Evolutionary conservation across 2,329 filamentous ascomycete genomes (phyloP).

Genomic region (Colletotrichum destructivum): DNA sequence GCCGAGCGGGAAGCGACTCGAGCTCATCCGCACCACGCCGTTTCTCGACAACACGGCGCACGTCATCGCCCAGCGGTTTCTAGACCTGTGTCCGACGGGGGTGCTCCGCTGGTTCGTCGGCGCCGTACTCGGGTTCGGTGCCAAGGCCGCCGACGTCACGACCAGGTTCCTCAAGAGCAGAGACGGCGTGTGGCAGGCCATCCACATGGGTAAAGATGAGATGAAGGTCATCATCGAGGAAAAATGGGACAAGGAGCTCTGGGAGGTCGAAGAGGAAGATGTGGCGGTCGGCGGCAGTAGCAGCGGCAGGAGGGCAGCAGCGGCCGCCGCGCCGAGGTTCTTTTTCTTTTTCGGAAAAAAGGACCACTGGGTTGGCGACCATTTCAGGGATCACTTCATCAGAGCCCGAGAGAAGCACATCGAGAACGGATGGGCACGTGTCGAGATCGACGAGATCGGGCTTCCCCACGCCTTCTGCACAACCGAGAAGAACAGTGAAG

Average conservation of each 20-base stretch:
- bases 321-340: slow-evolving; percentile 61
- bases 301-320: too few species aligned
- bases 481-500: slow-evolving; percentile 46
- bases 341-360: slow-evolving; percentile 72
- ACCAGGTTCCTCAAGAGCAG: slow-evolving; percentile 68
- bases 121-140: slow-evolving; percentile 62
- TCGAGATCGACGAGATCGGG: slow-evolving; percentile 69
- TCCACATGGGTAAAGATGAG: slow-evolving; percentile 73
- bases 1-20: slow-evolving; percentile 69
- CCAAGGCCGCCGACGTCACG: slow-evolving; percentile 65
- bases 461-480: slow-evolving; percentile 75
- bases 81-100: slow-evolving; percentile 58
- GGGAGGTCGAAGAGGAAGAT: slow-evolving; percentile 57
- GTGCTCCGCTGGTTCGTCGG: slow-evolving; percentile 61
- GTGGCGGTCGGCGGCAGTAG: not conserved
- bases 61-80: slow-evolving; percentile 56
- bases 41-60: slow-evolving; percentile 60
- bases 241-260: slow-evolving; percentile 72
- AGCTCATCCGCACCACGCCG: slow-evolving; percentile 58
- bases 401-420: slow-evolving; percentile 54
- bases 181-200: slow-evolving; percentile 72
- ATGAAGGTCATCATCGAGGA: slow-evolving; percentile 72
- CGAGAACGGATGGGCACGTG: slow-evolving; percentile 57
- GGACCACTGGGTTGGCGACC: slow-evolving; percentile 75
- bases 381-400: slow-evolving; percentile 71